A percentile compares a stretch with the other conserved stretches of the same genome.
Conservation (phyloP, 768 basidiomycete species). For the Mycena galopus region DNA sequence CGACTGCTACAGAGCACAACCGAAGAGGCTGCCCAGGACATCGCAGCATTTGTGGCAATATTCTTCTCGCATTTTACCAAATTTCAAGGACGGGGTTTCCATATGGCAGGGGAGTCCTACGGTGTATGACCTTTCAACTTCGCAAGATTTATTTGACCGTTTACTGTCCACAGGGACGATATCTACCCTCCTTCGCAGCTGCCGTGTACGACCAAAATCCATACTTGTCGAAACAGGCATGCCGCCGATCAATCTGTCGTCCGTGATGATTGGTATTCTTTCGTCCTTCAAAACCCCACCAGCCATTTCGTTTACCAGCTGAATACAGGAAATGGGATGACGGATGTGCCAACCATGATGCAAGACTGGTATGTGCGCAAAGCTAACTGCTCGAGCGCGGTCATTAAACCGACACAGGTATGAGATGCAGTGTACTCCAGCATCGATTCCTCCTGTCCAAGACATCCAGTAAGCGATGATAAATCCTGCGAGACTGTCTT, state of each 20-base stretch:
- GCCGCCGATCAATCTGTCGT: slow-evolving; percentile 63
- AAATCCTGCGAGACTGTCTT: slow-evolving; percentile 2
- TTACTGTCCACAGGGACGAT: slow-evolving; percentile 56
- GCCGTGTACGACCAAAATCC: slow-evolving; percentile 63
- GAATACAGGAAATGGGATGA: slow-evolving; percentile 57
- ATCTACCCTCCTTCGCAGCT: slow-evolving; percentile 65
- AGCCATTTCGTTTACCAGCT: neutral
- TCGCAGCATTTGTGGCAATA: too few relatives aligned
- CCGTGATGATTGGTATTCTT: slow-evolving; percentile 61
- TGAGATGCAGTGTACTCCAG: slow-evolving; percentile 57
- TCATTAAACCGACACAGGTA: slow-evolving; percentile 37
- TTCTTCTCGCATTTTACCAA: too few relatives aligned
- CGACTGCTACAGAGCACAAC: slow-evolving; percentile 38
- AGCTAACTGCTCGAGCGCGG: neutral
- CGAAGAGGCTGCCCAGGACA: too few relatives aligned
- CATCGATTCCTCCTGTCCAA: slow-evolving; percentile 47
- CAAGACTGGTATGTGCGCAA: slow-evolving; percentile 20
- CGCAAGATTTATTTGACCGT: neutral
- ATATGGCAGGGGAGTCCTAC: slow-evolving; percentile 66
- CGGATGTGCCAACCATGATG: slow-evolving; percentile 44
- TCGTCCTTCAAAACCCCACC: neutral
- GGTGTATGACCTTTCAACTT: slow-evolving; percentile 51
- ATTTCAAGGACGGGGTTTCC: too few relatives aligned
- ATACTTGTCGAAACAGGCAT: slow-evolving; percentile 54
- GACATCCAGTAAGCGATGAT: slow-evolving; percentile 46